phyloP scores from a whole-genome alignment of 2,329 filamentous ascomycete genomes.

The Cercospora citrullina region DNA sequence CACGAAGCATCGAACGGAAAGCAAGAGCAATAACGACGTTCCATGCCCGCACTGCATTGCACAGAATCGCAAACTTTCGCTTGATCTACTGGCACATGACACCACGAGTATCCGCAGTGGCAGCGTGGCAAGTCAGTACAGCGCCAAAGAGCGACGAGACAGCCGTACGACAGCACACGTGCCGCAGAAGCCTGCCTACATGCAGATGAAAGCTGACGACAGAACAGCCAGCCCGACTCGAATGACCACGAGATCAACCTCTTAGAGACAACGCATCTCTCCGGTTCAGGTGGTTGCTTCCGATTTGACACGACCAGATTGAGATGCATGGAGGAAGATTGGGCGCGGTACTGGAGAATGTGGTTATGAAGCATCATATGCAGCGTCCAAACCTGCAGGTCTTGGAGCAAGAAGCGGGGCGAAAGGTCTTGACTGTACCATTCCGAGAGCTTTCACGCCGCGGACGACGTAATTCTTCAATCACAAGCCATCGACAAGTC shows the following conservation, averaged over 20 bases:
- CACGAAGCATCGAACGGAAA: background rate
- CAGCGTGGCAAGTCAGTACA: constrained; percentile 4
- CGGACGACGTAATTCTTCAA: background rate
- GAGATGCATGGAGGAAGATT: background rate
- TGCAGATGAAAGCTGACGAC: background rate
- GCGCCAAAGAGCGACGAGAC: constrained; percentile 2
- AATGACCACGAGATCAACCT: background rate
- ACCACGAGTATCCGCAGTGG: background rate
- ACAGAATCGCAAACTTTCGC: constrained; percentile 11
- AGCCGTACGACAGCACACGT: constrained; percentile 4
- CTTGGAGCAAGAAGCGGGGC: background rate
- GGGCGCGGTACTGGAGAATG: background rate
- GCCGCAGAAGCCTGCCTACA: background rate
- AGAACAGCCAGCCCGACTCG: background rate
- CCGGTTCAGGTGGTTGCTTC: background rate
- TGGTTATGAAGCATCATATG: background rate
- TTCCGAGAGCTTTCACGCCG: background rate
- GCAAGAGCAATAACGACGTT: constrained; percentile 3
- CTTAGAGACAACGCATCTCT: background rate
- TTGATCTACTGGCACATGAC: background rate
- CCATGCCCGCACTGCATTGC: constrained; percentile 20
- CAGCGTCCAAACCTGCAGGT: background rate
- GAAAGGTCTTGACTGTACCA: background rate
- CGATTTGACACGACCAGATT: background rate
- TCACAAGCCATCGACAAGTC: background rate